These are phyloP conservation scores for Thermothelomyces thermophilus DNA, from an alignment of 2,329 filamentous ascomycete genomes.

Conservation along the genomic window DNA sequence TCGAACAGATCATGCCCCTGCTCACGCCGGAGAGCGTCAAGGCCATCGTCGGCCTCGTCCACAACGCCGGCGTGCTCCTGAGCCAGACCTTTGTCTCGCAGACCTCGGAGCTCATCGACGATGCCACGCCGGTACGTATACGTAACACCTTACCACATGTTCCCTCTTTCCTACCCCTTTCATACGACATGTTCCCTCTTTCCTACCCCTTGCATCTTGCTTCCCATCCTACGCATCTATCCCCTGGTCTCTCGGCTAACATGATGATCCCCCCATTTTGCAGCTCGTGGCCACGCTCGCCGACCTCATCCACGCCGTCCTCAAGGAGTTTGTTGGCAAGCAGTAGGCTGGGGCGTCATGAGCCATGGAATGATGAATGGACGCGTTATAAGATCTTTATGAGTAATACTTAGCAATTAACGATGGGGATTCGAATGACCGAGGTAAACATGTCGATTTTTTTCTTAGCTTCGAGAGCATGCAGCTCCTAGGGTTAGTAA, in stretches of 20 bases:
- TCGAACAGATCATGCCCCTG: constrained; percentile 29
- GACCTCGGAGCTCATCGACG: constrained; percentile 37
- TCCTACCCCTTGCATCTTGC: neutral
- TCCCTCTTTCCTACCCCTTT: neutral
- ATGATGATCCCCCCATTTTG: neutral
- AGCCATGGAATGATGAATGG: neutral
- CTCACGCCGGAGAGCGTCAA: constrained; percentile 35
- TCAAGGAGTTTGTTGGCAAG: constrained; percentile 14
- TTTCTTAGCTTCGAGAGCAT: no score
- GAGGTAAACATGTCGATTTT: no score
- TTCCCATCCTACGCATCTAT: no score
- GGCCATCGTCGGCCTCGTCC: constrained; percentile 32
- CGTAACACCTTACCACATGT: no score
- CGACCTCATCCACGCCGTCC: constrained; percentile 8
- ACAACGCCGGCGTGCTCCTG: constrained; percentile 35
- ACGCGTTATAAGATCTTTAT: neutral
- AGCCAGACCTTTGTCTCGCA: constrained; percentile 36
- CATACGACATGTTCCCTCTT: neutral
- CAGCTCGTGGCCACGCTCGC: constrained; percentile 13
- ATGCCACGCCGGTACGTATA: constrained; percentile 33
- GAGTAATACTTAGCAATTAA: neutral
- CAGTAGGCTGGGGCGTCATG: neutral
- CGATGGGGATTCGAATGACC: no score
- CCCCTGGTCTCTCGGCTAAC: neutral
- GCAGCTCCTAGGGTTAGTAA: no score